Evolutionary conservation across 257 asterid genomes (phyloP), one percentile per base, ranked within the genome.

Genomic region (Forsythia suspensa): DNA sequence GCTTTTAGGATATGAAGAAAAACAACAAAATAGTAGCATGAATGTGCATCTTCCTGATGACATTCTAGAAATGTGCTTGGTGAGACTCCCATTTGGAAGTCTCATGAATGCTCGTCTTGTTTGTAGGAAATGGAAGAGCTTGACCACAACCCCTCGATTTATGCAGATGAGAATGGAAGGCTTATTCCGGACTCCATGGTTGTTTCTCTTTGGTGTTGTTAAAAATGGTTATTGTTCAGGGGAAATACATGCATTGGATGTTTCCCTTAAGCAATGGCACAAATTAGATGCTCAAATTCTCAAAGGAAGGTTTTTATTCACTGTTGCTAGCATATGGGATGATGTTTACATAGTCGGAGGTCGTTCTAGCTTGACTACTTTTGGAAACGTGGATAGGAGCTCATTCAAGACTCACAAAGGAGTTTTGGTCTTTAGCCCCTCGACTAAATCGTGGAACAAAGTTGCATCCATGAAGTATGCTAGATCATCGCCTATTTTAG

Each of bases 341-440:
- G 92, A 94, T 42, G 80, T 96, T 78, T 94, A 90, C 44, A 78
- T 92, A 0, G 94, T 91, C 5, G 99, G 99, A 29, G 99, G 99
- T 69, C 83, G 97, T 86, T 91, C 99, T 75, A 96, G 99, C 92
- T 85, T 96, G 90, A 87, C 95, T 42, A 94, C 90, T 83, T 92
- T 87, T 3, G 98, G 98, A 29, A 88, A 89, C 78, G 86, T 95
- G 46, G 99, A 95, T 80, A 85, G 92, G 72, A 93, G 93, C 91
- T 91, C 97, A 11, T 89, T 87, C 87, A 95, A 90, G 91, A 95
- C 98, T 0, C 98, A 95, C 84, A 95, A 93, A 83, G 96, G 97
- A 8, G 92, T 93, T 72, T 67, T 91, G 51, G 88, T 87, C 24
- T 95, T 91, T 79, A 89, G 86, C 76, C 97, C 99, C 55, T 48